phyloP scores from a whole-genome alignment of 371 early-diverging fungal genomes.

The Mortierella sp. region DNA sequence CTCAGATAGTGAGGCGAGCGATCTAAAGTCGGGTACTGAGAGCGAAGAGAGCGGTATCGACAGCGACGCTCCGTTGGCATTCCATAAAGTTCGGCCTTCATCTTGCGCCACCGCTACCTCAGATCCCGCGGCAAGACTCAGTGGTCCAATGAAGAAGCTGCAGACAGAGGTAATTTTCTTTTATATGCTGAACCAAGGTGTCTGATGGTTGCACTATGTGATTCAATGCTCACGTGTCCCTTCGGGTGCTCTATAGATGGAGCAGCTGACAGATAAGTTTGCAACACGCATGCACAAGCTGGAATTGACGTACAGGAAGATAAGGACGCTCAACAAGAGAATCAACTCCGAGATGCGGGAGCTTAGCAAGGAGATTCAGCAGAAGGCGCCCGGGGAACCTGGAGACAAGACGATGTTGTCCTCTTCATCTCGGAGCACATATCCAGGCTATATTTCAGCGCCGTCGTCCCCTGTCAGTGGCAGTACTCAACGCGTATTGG shows the following conservation, averaged over 20 bases:
- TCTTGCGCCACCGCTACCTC: neutral
- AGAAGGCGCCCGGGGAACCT: neutral
- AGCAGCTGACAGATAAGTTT: conserved; percentile 1
- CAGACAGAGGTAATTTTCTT: conserved; percentile 14
- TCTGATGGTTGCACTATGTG: no score
- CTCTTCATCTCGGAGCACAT: neutral
- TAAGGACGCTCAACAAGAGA: conserved; percentile 4
- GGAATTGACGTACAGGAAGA: conserved; percentile 6
- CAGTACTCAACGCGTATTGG: neutral
- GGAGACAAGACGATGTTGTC: neutral
- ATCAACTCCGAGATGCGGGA: conserved; percentile 13
- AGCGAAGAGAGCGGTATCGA: conserved; percentile 6
- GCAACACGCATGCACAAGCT: neutral
- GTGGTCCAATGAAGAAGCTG: conserved; percentile 12
- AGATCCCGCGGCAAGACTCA: conserved; percentile 4
- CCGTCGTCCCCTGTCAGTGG: neutral
- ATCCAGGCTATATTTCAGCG: neutral
- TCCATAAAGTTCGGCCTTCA: neutral
- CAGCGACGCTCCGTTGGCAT: conserved; percentile 12
- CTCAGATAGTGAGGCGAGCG: conserved; percentile 7
- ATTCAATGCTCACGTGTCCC: neutral
- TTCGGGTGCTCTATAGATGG: conserved; percentile 10
- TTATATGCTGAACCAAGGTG: no score
- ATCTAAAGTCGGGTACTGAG: neutral
- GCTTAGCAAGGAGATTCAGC: neutral